phyloP scores from a whole-genome alignment of 768 basidiomycete genomes.

The Rhizopogon roseolus region DNA sequence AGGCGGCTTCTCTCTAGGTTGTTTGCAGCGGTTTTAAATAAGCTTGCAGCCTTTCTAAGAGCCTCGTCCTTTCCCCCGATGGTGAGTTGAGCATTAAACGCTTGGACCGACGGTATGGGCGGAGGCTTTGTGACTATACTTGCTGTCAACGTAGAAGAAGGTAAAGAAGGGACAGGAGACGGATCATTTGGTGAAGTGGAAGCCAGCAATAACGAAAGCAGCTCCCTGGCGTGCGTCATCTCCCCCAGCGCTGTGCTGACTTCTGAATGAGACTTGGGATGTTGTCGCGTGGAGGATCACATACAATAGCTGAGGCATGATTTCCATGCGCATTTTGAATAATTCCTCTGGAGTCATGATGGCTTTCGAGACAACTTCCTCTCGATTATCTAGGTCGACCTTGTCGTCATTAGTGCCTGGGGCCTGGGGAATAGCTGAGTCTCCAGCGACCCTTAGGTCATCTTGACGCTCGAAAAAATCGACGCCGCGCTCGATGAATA shows the following conservation, averaged over 20 bases:
- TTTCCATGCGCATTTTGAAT: slow-evolving; percentile 66
- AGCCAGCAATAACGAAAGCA: slow-evolving; percentile 56
- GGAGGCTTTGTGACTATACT: slow-evolving; percentile 63
- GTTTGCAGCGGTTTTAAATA: slow-evolving; percentile 67
- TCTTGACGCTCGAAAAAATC: slow-evolving; percentile 67
- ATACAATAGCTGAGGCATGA: slow-evolving; percentile 69
- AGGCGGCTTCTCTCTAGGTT: slow-evolving; percentile 61
- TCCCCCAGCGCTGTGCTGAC: slow-evolving; percentile 71
- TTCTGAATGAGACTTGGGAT: neutral
- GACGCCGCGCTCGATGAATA: slow-evolving; percentile 68
- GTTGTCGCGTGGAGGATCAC: slow-evolving; percentile 23
- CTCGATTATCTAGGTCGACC: slow-evolving; percentile 25
- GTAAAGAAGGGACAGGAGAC: slow-evolving; percentile 21
- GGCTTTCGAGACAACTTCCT: slow-evolving; percentile 15
- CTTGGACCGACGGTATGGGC: slow-evolving; percentile 60
- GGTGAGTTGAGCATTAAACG: slow-evolving; percentile 66
- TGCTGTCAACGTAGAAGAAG: slow-evolving; percentile 44
- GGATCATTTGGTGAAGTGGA: slow-evolving; percentile 32
- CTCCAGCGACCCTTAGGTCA: slow-evolving; percentile 15
- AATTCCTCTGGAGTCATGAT: slow-evolving; percentile 74
- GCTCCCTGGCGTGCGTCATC: slow-evolving; percentile 71
- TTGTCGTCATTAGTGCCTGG: slow-evolving; percentile 24
- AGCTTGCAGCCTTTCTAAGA: slow-evolving; percentile 63
- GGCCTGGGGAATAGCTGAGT: slow-evolving; percentile 17
- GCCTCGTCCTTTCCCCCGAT: slow-evolving; percentile 82